These are phyloP conservation scores for Trifolium repens DNA, from an alignment of 306 rosid genomes.

Conservation along the genomic window DNA sequence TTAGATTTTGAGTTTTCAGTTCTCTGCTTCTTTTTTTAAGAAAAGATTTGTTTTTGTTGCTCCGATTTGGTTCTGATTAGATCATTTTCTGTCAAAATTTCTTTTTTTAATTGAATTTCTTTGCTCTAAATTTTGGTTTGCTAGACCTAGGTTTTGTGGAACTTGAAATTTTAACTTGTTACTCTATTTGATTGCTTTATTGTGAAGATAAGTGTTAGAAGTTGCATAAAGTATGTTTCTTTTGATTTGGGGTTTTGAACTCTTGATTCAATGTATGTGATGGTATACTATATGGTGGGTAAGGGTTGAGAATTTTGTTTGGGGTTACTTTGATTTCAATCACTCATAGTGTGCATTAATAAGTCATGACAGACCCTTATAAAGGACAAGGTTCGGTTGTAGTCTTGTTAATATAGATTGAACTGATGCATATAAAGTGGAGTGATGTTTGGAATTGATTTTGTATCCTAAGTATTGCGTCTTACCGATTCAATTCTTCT, in stretches of 20 bases:
- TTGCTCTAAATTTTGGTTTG: slow-evolving; percentile 23
- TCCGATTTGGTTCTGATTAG: slow-evolving; percentile 32
- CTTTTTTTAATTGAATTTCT: neutral
- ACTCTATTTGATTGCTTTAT: slow-evolving; percentile 6
- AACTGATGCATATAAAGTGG: neutral
- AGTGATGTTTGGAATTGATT: slow-evolving; percentile 27
- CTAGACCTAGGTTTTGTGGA: slow-evolving; percentile 35
- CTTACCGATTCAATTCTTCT: slow-evolving; percentile 1
- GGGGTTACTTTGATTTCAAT: slow-evolving; percentile 14
- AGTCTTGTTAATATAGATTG: neutral
- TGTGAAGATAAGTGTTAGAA: slow-evolving; percentile 7
- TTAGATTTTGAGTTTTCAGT: slow-evolving; percentile 33
- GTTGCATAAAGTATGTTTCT: slow-evolving; percentile 23
- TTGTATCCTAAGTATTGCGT: slow-evolving; percentile 15
- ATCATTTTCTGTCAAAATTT: neutral
- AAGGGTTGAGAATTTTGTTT: slow-evolving; percentile 14
- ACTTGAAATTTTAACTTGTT: neutral
- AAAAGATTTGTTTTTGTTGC: neutral
- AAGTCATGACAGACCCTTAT: slow-evolving; percentile 1
- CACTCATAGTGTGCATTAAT: neutral
- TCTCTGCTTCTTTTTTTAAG: neutral
- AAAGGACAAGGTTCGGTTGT: neutral
- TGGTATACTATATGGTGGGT: neutral
- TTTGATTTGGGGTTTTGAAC: slow-evolving; percentile 13
- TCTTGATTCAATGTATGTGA: neutral